Evolutionary conservation across 306 rosid genomes (phyloP).

Genomic region (Albizia julibrissin): DNA sequence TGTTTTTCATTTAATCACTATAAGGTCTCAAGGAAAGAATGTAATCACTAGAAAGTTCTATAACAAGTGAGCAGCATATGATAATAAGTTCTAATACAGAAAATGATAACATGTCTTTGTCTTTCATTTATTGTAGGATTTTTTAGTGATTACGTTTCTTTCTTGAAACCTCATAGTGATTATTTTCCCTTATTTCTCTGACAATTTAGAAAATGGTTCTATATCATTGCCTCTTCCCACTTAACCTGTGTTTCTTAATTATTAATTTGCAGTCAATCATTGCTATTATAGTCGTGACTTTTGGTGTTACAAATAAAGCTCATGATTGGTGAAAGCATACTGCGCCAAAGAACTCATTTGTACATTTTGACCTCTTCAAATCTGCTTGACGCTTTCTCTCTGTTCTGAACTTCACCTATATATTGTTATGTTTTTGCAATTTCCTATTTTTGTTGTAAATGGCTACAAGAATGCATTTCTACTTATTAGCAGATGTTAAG

Average conservation of each 20-base stretch:
- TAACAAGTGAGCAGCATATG: no score
- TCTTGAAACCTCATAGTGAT: no score
- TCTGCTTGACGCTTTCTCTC: neutral
- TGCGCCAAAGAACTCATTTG: neutral
- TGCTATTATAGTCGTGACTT: constrained; percentile 48
- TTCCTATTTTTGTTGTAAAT: constrained; percentile 14
- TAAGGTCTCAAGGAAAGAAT: no score
- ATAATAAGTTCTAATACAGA: no score
- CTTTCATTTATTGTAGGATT: no score
- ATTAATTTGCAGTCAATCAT: constrained; percentile 59
- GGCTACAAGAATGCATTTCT: neutral
- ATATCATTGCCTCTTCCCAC: constrained; percentile 7
- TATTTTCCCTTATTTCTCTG: no score
- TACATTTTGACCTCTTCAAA: constrained; percentile 5
- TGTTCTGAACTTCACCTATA: neutral
- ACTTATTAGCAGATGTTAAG: neutral
- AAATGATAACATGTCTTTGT: no score
- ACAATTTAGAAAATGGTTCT: neutral
- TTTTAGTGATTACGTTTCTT: no score
- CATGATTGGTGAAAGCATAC: constrained; percentile 39
- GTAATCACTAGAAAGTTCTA: no score
- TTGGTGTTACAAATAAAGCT: constrained; percentile 48
- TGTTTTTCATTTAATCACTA: neutral
- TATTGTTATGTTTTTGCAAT: neutral
- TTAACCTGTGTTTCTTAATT: constrained; percentile 21